These are phyloP conservation scores for Daldinia concentrica DNA, from an alignment of 495 filamentous ascomycete genomes.

Conservation along the genomic window DNA sequence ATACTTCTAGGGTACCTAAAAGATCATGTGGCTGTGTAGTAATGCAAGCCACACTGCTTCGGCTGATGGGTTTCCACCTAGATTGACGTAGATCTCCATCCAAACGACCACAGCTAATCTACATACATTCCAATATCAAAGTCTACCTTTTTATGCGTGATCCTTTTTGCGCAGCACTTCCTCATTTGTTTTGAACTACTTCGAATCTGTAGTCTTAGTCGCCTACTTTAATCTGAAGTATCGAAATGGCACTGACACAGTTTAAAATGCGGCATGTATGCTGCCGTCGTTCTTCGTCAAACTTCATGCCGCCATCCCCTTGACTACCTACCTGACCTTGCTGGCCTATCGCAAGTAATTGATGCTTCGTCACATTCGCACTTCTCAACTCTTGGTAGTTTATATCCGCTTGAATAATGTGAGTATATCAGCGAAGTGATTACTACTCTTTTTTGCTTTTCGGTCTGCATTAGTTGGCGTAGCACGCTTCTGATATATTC, in stretches of 20 bases:
- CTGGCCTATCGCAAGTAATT: constrained; percentile 4
- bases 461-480: constrained; percentile 1
- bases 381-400: neutral
- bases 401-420: constrained; percentile 4
- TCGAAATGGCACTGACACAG: constrained; percentile 5
- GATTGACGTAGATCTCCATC: constrained; percentile 31
- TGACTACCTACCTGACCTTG: constrained; percentile 13
- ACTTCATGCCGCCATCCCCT: constrained; percentile 33
- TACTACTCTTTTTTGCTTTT: neutral
- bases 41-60: constrained; percentile 33
- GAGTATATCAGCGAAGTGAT: constrained; percentile 10
- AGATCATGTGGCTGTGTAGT: constrained; percentile 18
- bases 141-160: constrained; percentile 5
- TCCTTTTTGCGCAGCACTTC: constrained; percentile 16
- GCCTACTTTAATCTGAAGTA: neutral
- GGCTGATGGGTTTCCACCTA: constrained; percentile 17
- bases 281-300: constrained; percentile 27
- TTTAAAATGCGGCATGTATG: constrained; percentile 19
- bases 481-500: constrained; percentile 22
- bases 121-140: constrained; percentile 17
- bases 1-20: neutral
- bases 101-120: constrained; percentile 36
- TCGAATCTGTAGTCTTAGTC: neutral
- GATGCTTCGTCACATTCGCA: constrained; percentile 9
- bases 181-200: neutral